Evolutionary conservation across 805 yeast genomes (phyloP).

Genomic region (Wickerhamiella parazyma): DNA sequence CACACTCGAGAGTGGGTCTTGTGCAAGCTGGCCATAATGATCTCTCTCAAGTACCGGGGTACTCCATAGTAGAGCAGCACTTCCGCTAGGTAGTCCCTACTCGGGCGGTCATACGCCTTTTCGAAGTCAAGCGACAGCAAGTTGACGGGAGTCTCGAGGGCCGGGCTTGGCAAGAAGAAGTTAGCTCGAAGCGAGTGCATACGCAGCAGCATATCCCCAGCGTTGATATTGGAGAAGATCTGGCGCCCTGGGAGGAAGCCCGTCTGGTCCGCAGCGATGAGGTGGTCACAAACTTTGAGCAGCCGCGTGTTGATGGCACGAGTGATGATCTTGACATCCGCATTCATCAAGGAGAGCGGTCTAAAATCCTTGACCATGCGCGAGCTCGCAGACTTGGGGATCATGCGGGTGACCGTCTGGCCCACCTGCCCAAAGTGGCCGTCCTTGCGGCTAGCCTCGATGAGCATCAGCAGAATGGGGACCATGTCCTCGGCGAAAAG

Average conservation of each 20-base stretch:
- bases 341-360: slow-evolving; percentile 1
- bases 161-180: background rate
- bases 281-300: background rate
- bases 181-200: background rate
- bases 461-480: background rate
- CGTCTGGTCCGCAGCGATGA: background rate
- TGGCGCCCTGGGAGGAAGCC: background rate
- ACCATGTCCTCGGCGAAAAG: background rate
- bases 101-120: slow-evolving; percentile 3
- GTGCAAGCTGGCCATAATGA: background rate
- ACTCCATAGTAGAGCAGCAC: background rate
- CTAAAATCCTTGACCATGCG: background rate
- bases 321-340: background rate
- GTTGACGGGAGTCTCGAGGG: background rate
- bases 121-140: background rate
- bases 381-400: background rate
- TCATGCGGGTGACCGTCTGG: background rate
- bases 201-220: background rate
- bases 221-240: background rate
- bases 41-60: background rate
- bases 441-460: background rate
- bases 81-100: background rate
- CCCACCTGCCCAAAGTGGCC: background rate
- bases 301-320: background rate
- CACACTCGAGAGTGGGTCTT: background rate